Evolutionary conservation across 1,284 basidiomycete genomes (phyloP), one percentile per base, ranked within the genome.

Genomic region (Vanrija sp.): DNA sequence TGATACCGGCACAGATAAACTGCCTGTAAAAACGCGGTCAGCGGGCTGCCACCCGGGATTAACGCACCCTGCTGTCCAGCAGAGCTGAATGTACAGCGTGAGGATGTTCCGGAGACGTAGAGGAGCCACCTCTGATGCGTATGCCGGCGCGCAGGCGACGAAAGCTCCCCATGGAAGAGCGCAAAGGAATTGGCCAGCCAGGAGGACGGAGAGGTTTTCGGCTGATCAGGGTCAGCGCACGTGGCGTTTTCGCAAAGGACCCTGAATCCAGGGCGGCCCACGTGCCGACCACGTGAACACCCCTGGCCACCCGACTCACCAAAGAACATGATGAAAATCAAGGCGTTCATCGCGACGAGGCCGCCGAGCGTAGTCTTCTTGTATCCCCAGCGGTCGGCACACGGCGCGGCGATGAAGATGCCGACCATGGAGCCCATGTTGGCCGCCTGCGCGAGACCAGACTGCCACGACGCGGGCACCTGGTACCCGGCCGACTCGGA

Each of bases 71-170:
- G 12, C 27, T 31, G 19, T 22, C 41, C 41, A 42, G 20, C 41
- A 42, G 6, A 42, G 3, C 22, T 42, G 41, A 15, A 42, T 23
- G 41, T 42, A 42, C 3, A 42, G 71, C 31, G 77, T 77, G 19
- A 67, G 52, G 61, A 67, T 66, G n/a, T 61, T 67, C 41, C 75
- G 71, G 6, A 77, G 66, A 9, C 63, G 56, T 35, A 72, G 64
- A 9, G 75, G 75, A 19, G 62, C 65, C 2, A 42, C 41, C 19
- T 42, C 41, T 2, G 41, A 42, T 12, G 41, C 41, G 22, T 42
- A 42, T 3, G 41, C 41, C 2, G 41, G 41, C 14, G 41, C 41
- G n/a, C 18, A 23, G 6, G 20, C 19, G 23, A 38, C 25, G 53
- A 54, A 53, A 68, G 31, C 31, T 14, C 66, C 66, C 66, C 66